These are phyloP conservation scores for Phalaenopsis aphrodite DNA, from an alignment of 106 monocot genomes.

Conservation along the genomic window DNA sequence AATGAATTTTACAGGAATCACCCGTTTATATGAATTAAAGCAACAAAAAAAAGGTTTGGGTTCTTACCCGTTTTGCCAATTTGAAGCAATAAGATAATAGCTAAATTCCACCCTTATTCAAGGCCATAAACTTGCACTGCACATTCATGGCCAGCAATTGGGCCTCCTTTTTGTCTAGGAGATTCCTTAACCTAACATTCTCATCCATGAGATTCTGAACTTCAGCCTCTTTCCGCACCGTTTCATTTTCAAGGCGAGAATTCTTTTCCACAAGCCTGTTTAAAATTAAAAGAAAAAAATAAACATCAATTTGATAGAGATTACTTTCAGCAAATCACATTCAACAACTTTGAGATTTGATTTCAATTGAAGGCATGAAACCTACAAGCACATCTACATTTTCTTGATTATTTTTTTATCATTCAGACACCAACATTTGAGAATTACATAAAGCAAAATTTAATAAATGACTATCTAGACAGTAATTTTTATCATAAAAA, in stretches of 20 bases:
- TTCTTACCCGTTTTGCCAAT: not conserved
- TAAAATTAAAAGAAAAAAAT: not conserved
- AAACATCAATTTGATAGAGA: not conserved
- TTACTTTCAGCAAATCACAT: not conserved
- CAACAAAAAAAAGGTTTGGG: not conserved
- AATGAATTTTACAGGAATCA: not conserved
- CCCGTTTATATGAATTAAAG: not conserved
- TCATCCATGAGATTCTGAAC: conserved; percentile 74
- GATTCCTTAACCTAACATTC: conserved; percentile 58
- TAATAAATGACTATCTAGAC: not conserved
- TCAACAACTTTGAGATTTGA: not conserved
- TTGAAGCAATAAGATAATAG: not conserved
- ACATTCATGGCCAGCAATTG: conserved; percentile 84
- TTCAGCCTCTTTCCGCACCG: conserved; percentile 71
- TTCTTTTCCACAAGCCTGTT: conserved; percentile 72
- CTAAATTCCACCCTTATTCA: conserved; percentile 36
- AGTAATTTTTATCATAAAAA: not conserved
- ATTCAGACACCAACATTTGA: not conserved
- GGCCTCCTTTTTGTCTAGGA: conserved; percentile 80
- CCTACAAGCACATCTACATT: not conserved
- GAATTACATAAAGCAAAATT: not conserved
- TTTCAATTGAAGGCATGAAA: not conserved
- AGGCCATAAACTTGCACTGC: conserved; percentile 92
- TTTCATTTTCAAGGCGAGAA: conserved; percentile 65
- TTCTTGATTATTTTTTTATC: not conserved